phyloP scores from a whole-genome alignment of 2,329 filamentous ascomycete genomes.

The Nemania diffusa region DNA sequence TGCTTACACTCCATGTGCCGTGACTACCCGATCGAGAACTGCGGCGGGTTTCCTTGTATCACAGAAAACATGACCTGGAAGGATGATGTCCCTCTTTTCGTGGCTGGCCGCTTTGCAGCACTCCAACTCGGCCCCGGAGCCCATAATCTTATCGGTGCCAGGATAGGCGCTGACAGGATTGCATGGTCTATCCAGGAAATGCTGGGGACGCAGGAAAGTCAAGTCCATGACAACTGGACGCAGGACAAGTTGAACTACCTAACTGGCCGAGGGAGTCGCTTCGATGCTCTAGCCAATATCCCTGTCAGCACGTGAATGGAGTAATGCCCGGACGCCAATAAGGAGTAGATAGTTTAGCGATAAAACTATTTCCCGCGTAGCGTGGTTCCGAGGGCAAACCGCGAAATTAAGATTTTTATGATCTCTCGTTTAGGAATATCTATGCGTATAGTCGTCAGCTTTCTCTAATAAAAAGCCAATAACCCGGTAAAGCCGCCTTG shows the following conservation, averaged over 20 bases:
- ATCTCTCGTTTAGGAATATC: neutral
- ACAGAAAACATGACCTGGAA: constrained; percentile 82
- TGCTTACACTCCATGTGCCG: constrained; percentile 68
- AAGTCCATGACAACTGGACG: constrained; percentile 32
- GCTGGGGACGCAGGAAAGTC: constrained; percentile 51
- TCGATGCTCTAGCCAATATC: constrained; percentile 45
- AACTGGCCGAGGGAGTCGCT: constrained; percentile 56
- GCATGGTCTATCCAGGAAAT: constrained; percentile 75
- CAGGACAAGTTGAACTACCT: constrained; percentile 48
- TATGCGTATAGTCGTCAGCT: neutral
- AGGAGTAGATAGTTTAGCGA: neutral
- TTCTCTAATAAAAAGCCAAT: neutral
- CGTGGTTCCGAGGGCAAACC: neutral
- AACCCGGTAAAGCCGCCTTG: neutral
- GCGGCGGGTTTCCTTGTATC: constrained; percentile 76
- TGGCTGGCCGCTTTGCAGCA: constrained; percentile 74
- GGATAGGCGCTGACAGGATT: constrained; percentile 77
- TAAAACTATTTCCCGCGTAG: neutral
- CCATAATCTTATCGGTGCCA: constrained; percentile 78
- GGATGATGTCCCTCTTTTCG: constrained; percentile 76
- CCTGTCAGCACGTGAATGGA: neutral
- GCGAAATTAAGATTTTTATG: neutral
- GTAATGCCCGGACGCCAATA: neutral
- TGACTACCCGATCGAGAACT: constrained; percentile 69
- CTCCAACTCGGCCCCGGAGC: constrained; percentile 77